A percentile compares a stretch with the other conserved stretches of the same genome.
Evolutionary conservation across 495 filamentous ascomycete genomes (phyloP).

Genomic region (Niebla homalea): DNA sequence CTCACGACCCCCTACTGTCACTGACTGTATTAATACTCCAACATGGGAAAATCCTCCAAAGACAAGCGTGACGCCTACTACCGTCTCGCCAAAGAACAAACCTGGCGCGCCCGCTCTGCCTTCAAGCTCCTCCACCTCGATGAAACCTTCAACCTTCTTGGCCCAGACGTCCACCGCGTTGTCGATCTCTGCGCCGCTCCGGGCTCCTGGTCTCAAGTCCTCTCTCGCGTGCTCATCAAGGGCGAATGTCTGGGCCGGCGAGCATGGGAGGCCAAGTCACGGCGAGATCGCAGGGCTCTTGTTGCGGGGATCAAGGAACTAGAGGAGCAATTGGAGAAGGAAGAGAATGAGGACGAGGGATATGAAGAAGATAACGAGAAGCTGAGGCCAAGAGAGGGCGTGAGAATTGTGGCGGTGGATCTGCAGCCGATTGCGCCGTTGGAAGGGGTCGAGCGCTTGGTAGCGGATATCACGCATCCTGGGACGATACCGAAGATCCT

Average conservation of each 20-base stretch:
- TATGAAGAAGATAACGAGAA: conserved; percentile 5
- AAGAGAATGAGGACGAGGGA: conserved; percentile 18
- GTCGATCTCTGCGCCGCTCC: conserved; percentile 95
- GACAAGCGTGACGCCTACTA: conserved; percentile 98
- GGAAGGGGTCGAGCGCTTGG: conserved; percentile 77
- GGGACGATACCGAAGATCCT: conserved; percentile 83
- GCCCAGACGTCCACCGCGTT: conserved; percentile 63
- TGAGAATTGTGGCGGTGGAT: conserved; percentile 91
- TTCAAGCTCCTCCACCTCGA: conserved; percentile 96
- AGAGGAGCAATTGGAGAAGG: conserved; percentile 17
- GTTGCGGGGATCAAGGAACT: conserved; percentile 14
- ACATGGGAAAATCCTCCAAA: conserved; percentile 96
- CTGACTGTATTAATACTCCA: no score
- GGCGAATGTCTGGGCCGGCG: conserved; percentile 75
- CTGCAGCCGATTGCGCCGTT: conserved; percentile 90
- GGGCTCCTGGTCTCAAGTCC: conserved; percentile 91
- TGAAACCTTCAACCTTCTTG: conserved; percentile 91
- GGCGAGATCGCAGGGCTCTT: conserved; percentile 36
- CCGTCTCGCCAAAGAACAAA: conserved; percentile 92
- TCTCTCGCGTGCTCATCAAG: conserved; percentile 83
- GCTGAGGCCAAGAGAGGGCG: conserved; percentile 50
- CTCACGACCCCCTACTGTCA: no score
- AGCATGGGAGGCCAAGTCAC: conserved; percentile 73
- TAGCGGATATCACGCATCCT: conserved; percentile 94
- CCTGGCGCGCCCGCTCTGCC: conserved; percentile 89